Evolutionary conservation across 179 eudicot genomes (phyloP), one percentile per base, ranked within the genome.

Genomic region (Amaranthus tricolor): DNA sequence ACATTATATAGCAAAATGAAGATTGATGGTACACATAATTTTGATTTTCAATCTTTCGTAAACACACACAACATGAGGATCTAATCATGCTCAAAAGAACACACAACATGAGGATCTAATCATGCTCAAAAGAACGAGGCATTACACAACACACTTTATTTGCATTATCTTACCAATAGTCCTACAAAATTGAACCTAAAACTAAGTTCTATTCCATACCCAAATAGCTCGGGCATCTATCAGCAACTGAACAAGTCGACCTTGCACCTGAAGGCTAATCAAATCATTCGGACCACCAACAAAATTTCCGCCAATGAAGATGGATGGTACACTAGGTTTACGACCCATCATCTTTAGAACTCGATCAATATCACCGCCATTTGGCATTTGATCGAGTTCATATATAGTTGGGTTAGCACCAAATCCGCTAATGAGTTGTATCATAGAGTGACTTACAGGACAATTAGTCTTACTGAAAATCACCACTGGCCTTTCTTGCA

Each of bases 261-360:
- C 87, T 70, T 80, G 80, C 59, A 90, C 71, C 62, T 90, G 96
- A 61, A 84, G 88, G 68, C 91, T 82, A 81, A 90, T 82, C 47
- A 90, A 79, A 66, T 90, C 87, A 63, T 87, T 81, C 45, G 88
- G 76, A n/a, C 96, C 92, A 9, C 91, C 92, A 13, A 88, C 74
- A 52, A 84, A 66, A 61, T 77, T 68, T 16, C 78, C 76, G 47
- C 89, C 92, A 15, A 90, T 87, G 85, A 84, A 90, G 74, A 90
- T 85, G 1, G 81, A 83, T 7, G 92, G 92, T 12, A 84, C 70
- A 50, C 78, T 76, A 45, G 51, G 49, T 17, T 72, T 76, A 24
- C 67, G 78, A 24, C 89, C 90, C 19, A 75, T n/a, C 7, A 11
- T 75, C 56, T 69, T 54, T 43, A 90, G 82, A 24, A 84, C 89